phyloP scores from a whole-genome alignment of 176 grass and related monocot species.

The Oropetium thomaeum region DNA sequence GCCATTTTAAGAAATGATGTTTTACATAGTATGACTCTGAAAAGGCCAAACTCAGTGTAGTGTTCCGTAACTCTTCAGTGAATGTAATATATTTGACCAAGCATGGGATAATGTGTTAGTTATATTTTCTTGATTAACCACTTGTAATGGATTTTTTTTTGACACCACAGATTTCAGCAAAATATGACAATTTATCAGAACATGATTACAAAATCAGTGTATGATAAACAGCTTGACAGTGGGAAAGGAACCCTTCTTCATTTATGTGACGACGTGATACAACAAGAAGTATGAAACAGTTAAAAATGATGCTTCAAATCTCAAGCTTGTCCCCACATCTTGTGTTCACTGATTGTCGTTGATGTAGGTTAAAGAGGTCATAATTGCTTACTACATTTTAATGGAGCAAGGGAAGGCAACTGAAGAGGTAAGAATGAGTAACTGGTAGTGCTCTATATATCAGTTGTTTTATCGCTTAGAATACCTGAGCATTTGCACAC shows the following conservation, averaged over 20 bases:
- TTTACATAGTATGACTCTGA: neutral
- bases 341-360: neutral
- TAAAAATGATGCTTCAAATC: conserved; percentile 4
- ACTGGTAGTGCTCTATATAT: neutral
- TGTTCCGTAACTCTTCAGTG: neutral
- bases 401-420: conserved; percentile 80
- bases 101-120: neutral
- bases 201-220: conserved; percentile 89
- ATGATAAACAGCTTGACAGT: conserved; percentile 96
- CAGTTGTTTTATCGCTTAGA: neutral
- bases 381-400: conserved; percentile 85
- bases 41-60: neutral
- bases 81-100: conserved; percentile 17
- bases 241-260: conserved; percentile 95
- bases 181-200: conserved; percentile 90
- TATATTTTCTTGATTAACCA: neutral
- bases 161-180: conserved; percentile 76
- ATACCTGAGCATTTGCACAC: neutral
- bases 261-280: conserved; percentile 92
- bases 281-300: conserved; percentile 75
- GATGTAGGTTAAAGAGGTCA: conserved; percentile 83
- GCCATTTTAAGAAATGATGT: neutral
- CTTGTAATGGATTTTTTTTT: conserved; percentile 29
- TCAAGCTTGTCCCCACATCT: neutral
- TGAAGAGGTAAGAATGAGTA: conserved; percentile 40